Percentiles rank a stretch among this genome's conserved stretches.
These are phyloP conservation scores for Aspergillus sp. DNA, from an alignment of 2,329 filamentous ascomycete genomes.

Conservation along the genomic window DNA sequence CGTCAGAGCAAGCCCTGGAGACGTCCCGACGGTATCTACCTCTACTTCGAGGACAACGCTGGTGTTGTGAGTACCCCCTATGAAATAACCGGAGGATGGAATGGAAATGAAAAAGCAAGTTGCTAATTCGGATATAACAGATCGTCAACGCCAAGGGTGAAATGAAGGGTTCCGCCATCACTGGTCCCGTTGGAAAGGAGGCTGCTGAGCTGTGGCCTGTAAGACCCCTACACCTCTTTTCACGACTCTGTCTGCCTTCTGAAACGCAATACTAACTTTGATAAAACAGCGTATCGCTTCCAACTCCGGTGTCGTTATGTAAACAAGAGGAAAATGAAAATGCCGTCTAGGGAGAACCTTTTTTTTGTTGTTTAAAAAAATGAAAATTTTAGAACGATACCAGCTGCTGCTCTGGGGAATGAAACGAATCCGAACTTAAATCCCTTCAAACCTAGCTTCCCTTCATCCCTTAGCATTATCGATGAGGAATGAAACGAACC, in stretches of 20 bases:
- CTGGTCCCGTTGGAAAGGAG: slow-evolving; percentile 98
- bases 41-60: slow-evolving; percentile 99
- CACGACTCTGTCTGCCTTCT: too few species aligned
- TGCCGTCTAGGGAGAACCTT: slow-evolving; percentile 3
- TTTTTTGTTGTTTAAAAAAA: slow-evolving; percentile 2
- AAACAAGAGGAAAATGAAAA: slow-evolving; percentile 48
- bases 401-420: slow-evolving; percentile 8
- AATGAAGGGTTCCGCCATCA: slow-evolving; percentile 99
- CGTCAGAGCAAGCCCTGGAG: slow-evolving; percentile 99
- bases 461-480: not conserved
- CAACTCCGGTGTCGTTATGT: slow-evolving; percentile 99
- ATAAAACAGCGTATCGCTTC: slow-evolving; percentile 83
- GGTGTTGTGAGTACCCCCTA: slow-evolving; percentile 76
- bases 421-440: not conserved
- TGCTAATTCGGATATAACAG: slow-evolving; percentile 44
- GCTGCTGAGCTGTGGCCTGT: slow-evolving; percentile 99
- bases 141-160: slow-evolving; percentile 99
- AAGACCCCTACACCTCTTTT: slow-evolving; percentile 45
- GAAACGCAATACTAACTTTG: slow-evolving; percentile 19
- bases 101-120: not conserved
- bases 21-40: slow-evolving; percentile 95
- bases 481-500: too few species aligned
- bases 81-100: not conserved
- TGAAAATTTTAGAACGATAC: slow-evolving; percentile 13
- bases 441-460: not conserved